Percentiles rank a stretch among this genome's conserved stretches.
Conservation (phyloP, 352 stramenopile species). For the Globisporangium uncinulatum region DNA sequence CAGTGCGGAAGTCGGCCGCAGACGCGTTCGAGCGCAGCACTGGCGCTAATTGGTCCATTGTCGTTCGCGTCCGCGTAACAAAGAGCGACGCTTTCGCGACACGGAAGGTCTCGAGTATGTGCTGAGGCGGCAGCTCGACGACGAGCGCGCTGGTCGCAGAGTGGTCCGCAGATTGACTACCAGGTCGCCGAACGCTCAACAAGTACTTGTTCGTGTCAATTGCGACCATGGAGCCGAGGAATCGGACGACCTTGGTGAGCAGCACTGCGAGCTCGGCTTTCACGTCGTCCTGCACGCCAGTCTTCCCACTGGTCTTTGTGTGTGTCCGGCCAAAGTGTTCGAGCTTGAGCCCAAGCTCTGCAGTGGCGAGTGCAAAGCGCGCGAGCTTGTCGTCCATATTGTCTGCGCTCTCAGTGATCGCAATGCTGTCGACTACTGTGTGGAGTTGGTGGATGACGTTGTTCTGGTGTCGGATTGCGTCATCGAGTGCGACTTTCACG, state of each 20-base stretch:
- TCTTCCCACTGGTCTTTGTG: too few relatives aligned
- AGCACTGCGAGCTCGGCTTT: conserved; percentile 39
- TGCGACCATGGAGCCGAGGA: conserved; percentile 43
- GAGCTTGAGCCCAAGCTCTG: conserved; percentile 46
- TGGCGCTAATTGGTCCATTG: conserved; percentile 46
- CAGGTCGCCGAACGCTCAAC: conserved; percentile 19
- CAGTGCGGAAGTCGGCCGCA: conserved; percentile 36
- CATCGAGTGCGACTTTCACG: conserved; percentile 29
- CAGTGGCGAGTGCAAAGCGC: conserved; percentile 37
- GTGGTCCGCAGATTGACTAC: conserved; percentile 19
- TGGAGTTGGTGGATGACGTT: conserved; percentile 68
- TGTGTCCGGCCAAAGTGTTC: conserved; percentile 37
- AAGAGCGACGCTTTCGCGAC: conserved; percentile 39
- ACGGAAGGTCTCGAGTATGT: conserved; percentile 47
- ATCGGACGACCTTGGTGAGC: conserved; percentile 49
- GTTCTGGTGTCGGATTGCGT: conserved; percentile 37
- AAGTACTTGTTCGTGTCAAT: conserved; percentile 70
- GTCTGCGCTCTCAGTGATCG: conserved; percentile 45
- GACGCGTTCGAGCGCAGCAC: conserved; percentile 32
- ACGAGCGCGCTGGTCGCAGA: conserved; percentile 29
- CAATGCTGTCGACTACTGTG: conserved; percentile 55
- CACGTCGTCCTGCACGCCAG: conserved; percentile 6
- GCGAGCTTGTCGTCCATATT: conserved; percentile 57
- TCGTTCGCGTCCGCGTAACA: conserved; percentile 23
- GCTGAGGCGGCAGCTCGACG: conserved; percentile 32